Conservation (phyloP, 768 basidiomycete species). For the Boletus sp. region DNA sequence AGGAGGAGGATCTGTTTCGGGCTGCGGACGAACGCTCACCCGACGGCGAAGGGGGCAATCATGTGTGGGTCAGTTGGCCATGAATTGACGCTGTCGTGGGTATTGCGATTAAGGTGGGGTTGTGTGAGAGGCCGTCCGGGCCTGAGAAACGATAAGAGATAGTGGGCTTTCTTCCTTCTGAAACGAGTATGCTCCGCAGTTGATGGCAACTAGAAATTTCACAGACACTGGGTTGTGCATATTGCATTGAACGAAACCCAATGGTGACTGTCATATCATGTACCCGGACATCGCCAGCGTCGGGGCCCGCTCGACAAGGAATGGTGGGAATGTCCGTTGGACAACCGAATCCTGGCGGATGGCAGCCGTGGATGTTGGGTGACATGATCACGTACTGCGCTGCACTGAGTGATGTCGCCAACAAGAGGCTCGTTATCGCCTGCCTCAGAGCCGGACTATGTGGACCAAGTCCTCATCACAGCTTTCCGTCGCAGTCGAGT, state of each 20-base stretch:
- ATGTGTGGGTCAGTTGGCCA: background rate
- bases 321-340: background rate
- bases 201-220: background rate
- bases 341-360: background rate
- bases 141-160: background rate
- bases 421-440: background rate
- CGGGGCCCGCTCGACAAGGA: background rate
- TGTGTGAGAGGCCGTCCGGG: background rate
- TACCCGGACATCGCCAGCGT: background rate
- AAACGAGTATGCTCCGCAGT: background rate
- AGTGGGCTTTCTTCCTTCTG: background rate
- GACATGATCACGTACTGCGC: background rate
- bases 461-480: background rate
- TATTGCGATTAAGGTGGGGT: background rate
- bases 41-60: background rate
- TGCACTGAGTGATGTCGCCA: background rate
- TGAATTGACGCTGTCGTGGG: background rate
- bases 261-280: no score
- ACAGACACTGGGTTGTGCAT: background rate
- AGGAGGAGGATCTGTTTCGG: background rate
- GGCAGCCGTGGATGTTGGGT: background rate
- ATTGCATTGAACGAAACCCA: no score
- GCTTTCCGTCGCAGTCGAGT: background rate
- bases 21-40: background rate
- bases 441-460: background rate